A percentile compares a stretch with the other conserved stretches of the same genome.
phyloP scores from a whole-genome alignment of 805 yeast genomes.

The Ogataea henricii region DNA sequence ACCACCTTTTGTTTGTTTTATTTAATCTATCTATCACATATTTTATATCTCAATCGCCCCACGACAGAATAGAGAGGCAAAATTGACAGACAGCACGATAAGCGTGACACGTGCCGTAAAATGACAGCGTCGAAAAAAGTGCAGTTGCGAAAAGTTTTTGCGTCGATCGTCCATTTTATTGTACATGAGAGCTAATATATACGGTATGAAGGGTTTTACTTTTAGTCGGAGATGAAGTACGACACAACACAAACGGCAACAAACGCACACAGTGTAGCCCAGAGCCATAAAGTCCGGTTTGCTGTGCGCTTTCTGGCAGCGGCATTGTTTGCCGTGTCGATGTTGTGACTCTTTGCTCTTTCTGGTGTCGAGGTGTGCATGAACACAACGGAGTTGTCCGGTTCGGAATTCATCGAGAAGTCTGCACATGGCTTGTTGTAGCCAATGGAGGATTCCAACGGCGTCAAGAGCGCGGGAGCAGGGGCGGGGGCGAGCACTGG shows the following conservation, averaged over 20 bases:
- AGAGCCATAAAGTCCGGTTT: not conserved
- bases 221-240: conserved; percentile 15
- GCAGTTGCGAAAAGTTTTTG: conserved; percentile 2
- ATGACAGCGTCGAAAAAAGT: conserved; percentile 11
- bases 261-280: not conserved
- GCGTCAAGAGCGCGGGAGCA: not conserved
- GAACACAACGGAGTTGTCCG: not conserved
- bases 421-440: too few relatives aligned
- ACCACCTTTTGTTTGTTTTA: not conserved
- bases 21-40: conserved; percentile 1
- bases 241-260: conserved; percentile 6
- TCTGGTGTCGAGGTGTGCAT: conserved; percentile 4
- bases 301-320: not conserved
- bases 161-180: conserved; percentile 19
- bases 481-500: too few relatives aligned
- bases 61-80: conserved; percentile 12
- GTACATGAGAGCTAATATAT: conserved; percentile 2
- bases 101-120: conserved; percentile 18
- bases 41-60: conserved; percentile 1
- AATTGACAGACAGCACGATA: conserved; percentile 16
- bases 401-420: not conserved
- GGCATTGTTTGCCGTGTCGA: not conserved
- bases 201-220: not conserved
- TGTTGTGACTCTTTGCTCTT: not conserved
- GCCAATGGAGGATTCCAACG: not conserved